Base-by-base conservation (phyloP, 2,329 filamentous ascomycete genomes). In the Sporothrix variecibatus region DNA sequence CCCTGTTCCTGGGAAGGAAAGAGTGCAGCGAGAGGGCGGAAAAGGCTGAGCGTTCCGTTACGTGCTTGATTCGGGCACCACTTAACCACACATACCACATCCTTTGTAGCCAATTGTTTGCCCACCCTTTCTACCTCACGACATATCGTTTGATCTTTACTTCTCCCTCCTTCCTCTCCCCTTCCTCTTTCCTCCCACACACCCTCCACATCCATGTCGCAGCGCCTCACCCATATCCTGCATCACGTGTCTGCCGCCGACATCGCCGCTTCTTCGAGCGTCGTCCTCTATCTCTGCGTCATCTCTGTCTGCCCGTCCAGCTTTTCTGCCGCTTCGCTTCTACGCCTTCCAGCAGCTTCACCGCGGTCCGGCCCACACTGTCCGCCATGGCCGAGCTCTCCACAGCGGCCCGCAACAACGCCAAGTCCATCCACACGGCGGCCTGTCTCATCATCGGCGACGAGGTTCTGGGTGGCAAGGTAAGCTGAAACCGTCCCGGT, bases 401-500 rank as follows among this genome's bases (percentile, higher is more conserved):
- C 5, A 51, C 67, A 5, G 71, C 76, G 17, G 62, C 69, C 26
- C 72, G 58, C 64, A 76, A 77, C 31, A 71, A 68, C 9, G 60
- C 72, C 77, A 78, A 78, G 80, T 90, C 88, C 75, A 97, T 98
- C 78, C 91, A 94, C 80, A 98, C 95, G 65, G 96, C 95, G 12
- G 95, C 93, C 73, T 97, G 94, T 82, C 84, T 98, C 77, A 94
- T 99, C 75, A 98, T 99, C 79, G 95, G 95, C n/a, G 95, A 98
- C 83, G 95, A 98, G 82, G 94, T 98, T 5, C 87, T 98, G 3
- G 95, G 94, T 28, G 95, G 96, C 79, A 98, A 98, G 92, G 95
- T 94, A 82, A 77, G 85, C 49, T n/a, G 9, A 23, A n/a, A 23
- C 28, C 28, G 3, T 9, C 15, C 15, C 3, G 1, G 8, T 23